Percentiles rank a stretch among this genome's conserved stretches.
Conservation (phyloP, 2,329 filamentous ascomycete species). For the Fusarium fujikuroi region DNA sequence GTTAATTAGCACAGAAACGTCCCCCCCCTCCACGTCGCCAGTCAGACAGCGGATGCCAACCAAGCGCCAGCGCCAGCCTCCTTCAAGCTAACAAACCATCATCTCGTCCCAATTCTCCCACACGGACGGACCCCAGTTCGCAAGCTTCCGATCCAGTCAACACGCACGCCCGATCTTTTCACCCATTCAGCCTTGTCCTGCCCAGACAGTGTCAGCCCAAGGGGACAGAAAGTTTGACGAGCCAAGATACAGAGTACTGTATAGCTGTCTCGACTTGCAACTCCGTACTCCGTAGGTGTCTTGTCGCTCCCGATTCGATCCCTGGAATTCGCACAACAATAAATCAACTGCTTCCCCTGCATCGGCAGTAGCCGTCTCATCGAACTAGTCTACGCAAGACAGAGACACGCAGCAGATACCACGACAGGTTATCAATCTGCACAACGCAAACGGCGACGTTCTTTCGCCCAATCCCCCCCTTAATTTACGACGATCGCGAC, state of each 20-base stretch:
- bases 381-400: constrained; percentile 38
- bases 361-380: constrained; percentile 38
- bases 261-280: constrained; percentile 6
- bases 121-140: constrained; percentile 31
- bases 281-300: constrained; percentile 9
- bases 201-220: constrained; percentile 34
- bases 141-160: constrained; percentile 34
- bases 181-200: constrained; percentile 38
- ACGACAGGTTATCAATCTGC: constrained; percentile 17
- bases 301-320: constrained; percentile 19
- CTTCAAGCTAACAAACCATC: constrained; percentile 35
- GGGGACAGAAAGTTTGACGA: constrained; percentile 32
- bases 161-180: constrained; percentile 25
- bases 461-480: constrained; percentile 12
- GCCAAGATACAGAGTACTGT: constrained; percentile 20
- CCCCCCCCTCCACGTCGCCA: constrained; percentile 6
- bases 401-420: constrained; percentile 43
- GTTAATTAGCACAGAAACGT: constrained; percentile 31
- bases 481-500: constrained; percentile 29
- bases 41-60: constrained; percentile 25
- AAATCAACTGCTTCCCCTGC: constrained; percentile 40
- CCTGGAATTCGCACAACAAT: constrained; percentile 27
- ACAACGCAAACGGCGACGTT: constrained; percentile 21
- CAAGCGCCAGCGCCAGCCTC: constrained; percentile 33
- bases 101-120: constrained; percentile 28